phyloP scores from a whole-genome alignment of 2,329 filamentous ascomycete species.

The Volutella citrinella region DNA sequence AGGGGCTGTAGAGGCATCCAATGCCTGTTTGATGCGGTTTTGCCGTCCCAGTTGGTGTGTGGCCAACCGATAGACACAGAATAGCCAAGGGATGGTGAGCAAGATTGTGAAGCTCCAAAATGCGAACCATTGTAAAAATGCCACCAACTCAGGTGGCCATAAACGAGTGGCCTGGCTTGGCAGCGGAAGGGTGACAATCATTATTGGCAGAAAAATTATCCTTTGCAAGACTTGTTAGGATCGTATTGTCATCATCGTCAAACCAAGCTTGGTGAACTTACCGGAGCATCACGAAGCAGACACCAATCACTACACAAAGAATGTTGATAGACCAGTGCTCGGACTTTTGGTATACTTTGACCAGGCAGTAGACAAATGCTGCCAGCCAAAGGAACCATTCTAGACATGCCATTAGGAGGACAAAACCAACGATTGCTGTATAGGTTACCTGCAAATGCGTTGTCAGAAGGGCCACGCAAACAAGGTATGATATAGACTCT shows the following conservation, averaged over 20 bases:
- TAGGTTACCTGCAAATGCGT: slow-evolving; percentile 69
- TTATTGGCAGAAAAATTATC: slow-evolving; percentile 83
- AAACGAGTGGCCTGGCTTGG: slow-evolving; percentile 68
- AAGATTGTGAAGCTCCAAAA: slow-evolving; percentile 90
- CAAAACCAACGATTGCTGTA: slow-evolving; percentile 71
- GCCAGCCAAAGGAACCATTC: slow-evolving; percentile 95
- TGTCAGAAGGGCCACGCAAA: slow-evolving; percentile 1
- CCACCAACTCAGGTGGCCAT: slow-evolving; percentile 69
- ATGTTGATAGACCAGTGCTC: slow-evolving; percentile 81
- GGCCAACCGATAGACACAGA: slow-evolving; percentile 88
- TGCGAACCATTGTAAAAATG: slow-evolving; percentile 84
- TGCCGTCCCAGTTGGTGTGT: slow-evolving; percentile 80
- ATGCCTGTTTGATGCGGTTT: slow-evolving; percentile 76
- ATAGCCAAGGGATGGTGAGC: slow-evolving; percentile 84
- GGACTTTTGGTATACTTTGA: slow-evolving; percentile 86
- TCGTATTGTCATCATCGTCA: no score
- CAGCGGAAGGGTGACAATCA: slow-evolving; percentile 88
- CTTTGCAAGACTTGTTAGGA: no score
- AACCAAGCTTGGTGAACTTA: no score
- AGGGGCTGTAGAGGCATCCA: slow-evolving; percentile 82
- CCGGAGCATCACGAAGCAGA: slow-evolving; percentile 74
- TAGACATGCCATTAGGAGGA: slow-evolving; percentile 81
- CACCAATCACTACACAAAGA: slow-evolving; percentile 71
- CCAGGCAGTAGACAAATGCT: slow-evolving; percentile 88
- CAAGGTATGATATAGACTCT: slow-evolving; percentile 12